phyloP scores from a whole-genome alignment of 2,329 filamentous ascomycete genomes.

The Sordariomycetes sp. region DNA sequence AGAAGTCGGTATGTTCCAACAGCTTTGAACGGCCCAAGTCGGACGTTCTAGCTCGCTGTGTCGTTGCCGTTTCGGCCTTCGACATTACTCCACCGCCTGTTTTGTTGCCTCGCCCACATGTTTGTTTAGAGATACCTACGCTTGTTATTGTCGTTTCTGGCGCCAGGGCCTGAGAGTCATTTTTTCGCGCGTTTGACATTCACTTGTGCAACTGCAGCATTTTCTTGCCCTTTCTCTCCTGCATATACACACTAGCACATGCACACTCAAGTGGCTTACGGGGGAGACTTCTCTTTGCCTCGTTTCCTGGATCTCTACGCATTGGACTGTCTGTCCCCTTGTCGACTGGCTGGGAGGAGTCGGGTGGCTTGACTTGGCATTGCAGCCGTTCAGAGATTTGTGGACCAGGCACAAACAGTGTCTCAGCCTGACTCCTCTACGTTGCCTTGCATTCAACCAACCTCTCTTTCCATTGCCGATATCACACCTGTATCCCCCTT shows the following conservation, averaged over 20 bases:
- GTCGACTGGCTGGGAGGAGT: background rate
- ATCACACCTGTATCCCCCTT: background rate
- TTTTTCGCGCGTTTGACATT: background rate
- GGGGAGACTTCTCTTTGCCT: background rate
- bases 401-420: background rate
- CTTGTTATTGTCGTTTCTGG: conserved; percentile 1
- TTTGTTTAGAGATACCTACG: conserved; percentile 8
- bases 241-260: background rate
- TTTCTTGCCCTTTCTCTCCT: background rate
- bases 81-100: conserved; percentile 3
- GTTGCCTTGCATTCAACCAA: background rate
- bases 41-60: conserved; percentile 62
- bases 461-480: background rate
- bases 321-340: background rate
- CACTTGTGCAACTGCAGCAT: background rate
- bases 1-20: conserved; percentile 91
- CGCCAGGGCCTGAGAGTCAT: background rate
- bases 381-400: background rate
- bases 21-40: conserved; percentile 18
- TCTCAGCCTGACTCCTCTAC: background rate
- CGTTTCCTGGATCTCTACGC: background rate
- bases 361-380: background rate
- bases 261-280: background rate
- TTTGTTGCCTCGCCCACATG: background rate
- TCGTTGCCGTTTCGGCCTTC: conserved; percentile 4